phyloP scores from a whole-genome alignment of 2,329 filamentous ascomycete species.

The Aureobasidium sp. region DNA sequence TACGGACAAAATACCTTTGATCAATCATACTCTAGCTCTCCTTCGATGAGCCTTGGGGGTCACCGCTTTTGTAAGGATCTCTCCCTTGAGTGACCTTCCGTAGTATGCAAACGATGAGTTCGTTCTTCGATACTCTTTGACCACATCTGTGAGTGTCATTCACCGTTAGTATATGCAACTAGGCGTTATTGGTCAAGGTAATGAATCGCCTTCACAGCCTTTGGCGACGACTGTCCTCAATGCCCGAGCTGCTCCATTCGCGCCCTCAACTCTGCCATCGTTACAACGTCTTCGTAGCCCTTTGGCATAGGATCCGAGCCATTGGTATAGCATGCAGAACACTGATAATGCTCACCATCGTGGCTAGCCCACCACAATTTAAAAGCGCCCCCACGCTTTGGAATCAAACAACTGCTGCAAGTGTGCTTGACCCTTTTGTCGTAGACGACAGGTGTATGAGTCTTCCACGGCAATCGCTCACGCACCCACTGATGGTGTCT shows the following conservation, averaged over 20 bases:
- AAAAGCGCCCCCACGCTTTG: neutral
- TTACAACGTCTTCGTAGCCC: neutral
- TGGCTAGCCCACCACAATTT: neutral
- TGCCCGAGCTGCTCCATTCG: neutral
- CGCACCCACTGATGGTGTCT: neutral
- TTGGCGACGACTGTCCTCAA: neutral
- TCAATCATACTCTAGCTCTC: too few species aligned
- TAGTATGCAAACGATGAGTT: neutral
- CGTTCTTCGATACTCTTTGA: neutral
- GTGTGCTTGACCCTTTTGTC: neutral
- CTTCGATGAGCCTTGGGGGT: too few species aligned
- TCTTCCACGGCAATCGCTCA: neutral
- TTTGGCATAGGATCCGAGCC: neutral
- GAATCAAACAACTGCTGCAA: neutral
- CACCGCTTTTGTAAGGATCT: too few species aligned
- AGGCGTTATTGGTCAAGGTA: neutral
- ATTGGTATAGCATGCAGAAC: neutral
- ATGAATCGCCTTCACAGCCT: neutral
- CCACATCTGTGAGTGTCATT: neutral
- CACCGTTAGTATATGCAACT: neutral
- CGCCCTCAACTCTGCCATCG: neutral
- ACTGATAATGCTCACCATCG: neutral
- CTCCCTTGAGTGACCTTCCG: too few species aligned
- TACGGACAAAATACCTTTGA: too few species aligned
- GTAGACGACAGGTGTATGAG: neutral